Base-by-base conservation (phyloP, 1,139 yeast genomes). In the Candida buenavistaensis region DNA sequence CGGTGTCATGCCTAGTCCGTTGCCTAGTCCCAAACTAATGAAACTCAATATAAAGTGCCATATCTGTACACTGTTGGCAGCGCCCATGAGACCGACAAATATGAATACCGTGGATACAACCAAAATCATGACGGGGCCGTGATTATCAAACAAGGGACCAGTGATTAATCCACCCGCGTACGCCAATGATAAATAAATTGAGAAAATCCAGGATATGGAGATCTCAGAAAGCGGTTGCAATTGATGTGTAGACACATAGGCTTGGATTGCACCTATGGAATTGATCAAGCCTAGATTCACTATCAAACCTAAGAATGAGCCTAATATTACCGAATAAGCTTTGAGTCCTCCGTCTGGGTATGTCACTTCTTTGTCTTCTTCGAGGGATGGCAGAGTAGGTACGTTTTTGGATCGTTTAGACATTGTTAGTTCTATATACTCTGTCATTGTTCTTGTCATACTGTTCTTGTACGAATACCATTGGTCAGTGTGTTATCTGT, bases 261-360 rank as follows among this genome's bases (percentile, higher is more conserved):
- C 73, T 52, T 81, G 85, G 13, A 81, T 66, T 10, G 80, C 81
- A 38, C 88, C 87, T n/a, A 75, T 67, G 2, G 83, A 62, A 46
- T 80, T 81, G 40, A 75, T 62, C 12, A 81, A 51, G 2, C 89
- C 90, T 49, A 83, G 77, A 5, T 73, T 69, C 6, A 78, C 75
- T 4, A 75, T 59, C 23, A 77, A 60, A 1, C 86, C 81, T 30
- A 77, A 55, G 52, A 80, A 79, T 1, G 83, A 72, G 1, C 89
- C 89, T 5, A 80, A 54, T 1, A 83, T 78, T 0, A 78, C 86
- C 5, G 64, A 44, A 68, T 82, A 78, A 1, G 86, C 85, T 35
- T 55, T 48, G 19, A 55, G 33, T 0, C 86, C 88, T 2, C 87
- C 86, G 43, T 82, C 86, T 0, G 94, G 92, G 46, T 68, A 75